Evolutionary conservation across 169 alveolate species (phyloP), one percentile per base, ranked within the genome.

Genomic region (Plasmodium billcollinsi): DNA sequence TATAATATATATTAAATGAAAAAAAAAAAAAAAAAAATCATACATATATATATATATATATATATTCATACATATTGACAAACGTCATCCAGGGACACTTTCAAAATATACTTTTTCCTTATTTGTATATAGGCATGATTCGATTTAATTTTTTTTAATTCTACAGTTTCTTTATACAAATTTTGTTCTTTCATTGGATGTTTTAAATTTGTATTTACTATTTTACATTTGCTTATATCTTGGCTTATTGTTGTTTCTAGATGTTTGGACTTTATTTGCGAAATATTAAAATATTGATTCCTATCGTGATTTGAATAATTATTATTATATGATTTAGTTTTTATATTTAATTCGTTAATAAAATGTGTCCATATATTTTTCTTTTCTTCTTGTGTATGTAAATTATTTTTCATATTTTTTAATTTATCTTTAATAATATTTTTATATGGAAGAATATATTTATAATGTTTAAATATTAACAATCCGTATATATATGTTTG

Each of bases 11-110:
- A 24, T 24, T 24, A 24, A 24, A 24, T 24, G 26, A 24, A 24
- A 24, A 24, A 24, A 24, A 24, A 24, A 24, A 24, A 24, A 24
- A 24, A 24, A 24, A 24, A 1, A n/a, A n/a, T n/a, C n/a, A 66
- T 14, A 73, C 2, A 50, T 50, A 50, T 50, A 3, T 50, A 50
- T 26, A n/a, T 50, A 50, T 50, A 3, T 50, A n/a, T 50, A 50
- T 18, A 59, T 3, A n/a, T 59, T 18, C 33, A 18, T 26, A 83
- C 54, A 49, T 70, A 69, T 58, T 83, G 85, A 26, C 91, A 83
- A 56, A 83, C 20, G 14, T 83, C 91, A 26, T 83, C 91, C 26
- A 83, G 65, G 8, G 91, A 83, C 9, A 83, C 85, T 58, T 47
- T 83, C 62, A 83, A 5, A 7, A 54, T 7, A 14, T 83, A 73